phyloP scores from a whole-genome alignment of 345 rosid species.

The Boechera retrofracta region DNA sequence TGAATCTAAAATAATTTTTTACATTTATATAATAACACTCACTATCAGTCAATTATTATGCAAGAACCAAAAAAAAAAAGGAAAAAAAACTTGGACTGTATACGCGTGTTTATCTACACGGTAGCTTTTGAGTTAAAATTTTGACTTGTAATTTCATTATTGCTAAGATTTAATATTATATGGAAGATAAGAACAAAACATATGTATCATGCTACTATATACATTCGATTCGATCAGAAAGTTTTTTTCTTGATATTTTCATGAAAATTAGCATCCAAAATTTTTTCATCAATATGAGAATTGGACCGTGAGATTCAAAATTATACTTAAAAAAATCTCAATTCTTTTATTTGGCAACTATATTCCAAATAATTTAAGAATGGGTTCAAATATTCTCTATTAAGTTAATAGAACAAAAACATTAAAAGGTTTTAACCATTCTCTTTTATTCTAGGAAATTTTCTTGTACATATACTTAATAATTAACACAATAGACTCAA shows the following conservation, averaged over 20 bases:
- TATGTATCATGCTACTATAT: background rate
- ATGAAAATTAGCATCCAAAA: constrained; percentile 22
- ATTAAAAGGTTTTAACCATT: background rate
- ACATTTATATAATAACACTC: constrained; percentile 21
- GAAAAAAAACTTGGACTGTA: background rate
- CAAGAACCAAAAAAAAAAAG: constrained; percentile 2
- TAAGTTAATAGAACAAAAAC: constrained; percentile 18
- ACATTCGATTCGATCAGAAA: background rate
- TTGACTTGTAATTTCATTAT: constrained; percentile 9
- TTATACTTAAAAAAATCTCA: background rate
- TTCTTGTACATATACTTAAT: too few species aligned
- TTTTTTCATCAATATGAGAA: background rate
- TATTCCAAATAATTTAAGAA: constrained; percentile 27
- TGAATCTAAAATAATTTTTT: background rate
- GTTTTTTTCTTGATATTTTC: background rate
- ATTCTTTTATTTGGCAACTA: constrained; percentile 21
- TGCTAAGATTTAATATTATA: constrained; percentile 1
- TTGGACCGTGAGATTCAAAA: constrained; percentile 12
- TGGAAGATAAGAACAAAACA: constrained; percentile 19
- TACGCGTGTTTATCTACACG: constrained; percentile 9
- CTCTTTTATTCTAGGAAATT: background rate
- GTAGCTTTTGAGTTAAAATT: background rate
- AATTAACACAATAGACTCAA: background rate
- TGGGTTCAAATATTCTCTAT: constrained; percentile 10
- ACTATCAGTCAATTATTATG: constrained; percentile 38